Conservation (phyloP, 495 filamentous ascomycete genomes). For the Penicillium antarcticum region DNA sequence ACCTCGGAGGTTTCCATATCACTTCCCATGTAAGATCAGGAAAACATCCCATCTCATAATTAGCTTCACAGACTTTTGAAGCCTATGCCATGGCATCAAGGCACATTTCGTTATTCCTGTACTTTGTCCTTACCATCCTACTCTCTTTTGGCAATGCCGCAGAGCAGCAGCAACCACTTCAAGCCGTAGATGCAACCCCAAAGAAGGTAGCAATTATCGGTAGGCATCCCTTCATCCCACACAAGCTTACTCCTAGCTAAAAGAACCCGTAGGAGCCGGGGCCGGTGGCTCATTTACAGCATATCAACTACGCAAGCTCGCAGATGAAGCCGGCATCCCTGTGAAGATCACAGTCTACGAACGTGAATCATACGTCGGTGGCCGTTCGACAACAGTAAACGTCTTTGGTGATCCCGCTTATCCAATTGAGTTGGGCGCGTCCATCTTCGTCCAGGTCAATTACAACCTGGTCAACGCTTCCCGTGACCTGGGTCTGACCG, state of each 20-base stretch:
- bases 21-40: too few species aligned
- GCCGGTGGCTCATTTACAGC: slow-evolving; percentile 85
- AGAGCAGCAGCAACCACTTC: slow-evolving; percentile 29
- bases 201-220: slow-evolving; percentile 50
- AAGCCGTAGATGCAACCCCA: slow-evolving; percentile 10
- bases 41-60: too few species aligned
- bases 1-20: too few species aligned
- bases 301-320: slow-evolving; percentile 72
- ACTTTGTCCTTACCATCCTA: slow-evolving; percentile 9
- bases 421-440: slow-evolving; percentile 85
- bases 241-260: neutral
- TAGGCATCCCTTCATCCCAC: slow-evolving; percentile 12
- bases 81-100: neutral
- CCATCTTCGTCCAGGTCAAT: slow-evolving; percentile 89
- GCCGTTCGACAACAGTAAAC: slow-evolving; percentile 85
- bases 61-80: too few species aligned
- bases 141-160: slow-evolving; percentile 20
- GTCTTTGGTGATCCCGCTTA: slow-evolving; percentile 64
- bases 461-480: slow-evolving; percentile 73
- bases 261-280: slow-evolving; percentile 68
- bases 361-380: slow-evolving; percentile 73
- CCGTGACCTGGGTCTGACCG: slow-evolving; percentile 64
- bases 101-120: neutral
- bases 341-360: slow-evolving; percentile 89
- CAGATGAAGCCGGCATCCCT: slow-evolving; percentile 46